These are phyloP conservation scores for Boletus patriciae DNA, from an alignment of 768 basidiomycete species.

Conservation along the genomic window DNA sequence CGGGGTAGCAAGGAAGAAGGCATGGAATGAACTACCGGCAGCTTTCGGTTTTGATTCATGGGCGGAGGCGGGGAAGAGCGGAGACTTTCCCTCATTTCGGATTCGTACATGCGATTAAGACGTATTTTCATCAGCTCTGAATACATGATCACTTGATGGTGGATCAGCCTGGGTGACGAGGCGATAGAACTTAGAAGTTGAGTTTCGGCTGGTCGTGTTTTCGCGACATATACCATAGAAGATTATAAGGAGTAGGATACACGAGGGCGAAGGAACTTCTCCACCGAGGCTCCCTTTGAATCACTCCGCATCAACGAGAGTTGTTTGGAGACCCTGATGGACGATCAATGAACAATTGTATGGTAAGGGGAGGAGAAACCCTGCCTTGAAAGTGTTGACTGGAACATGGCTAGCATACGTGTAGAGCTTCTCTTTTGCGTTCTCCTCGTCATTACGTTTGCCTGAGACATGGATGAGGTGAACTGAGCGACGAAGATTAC, in stretches of 20 bases:
- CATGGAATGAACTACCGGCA: neutral
- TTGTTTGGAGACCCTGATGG: slow-evolving; percentile 78
- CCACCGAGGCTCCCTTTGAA: neutral
- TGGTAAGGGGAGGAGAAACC: slow-evolving; percentile 23
- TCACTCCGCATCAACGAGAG: slow-evolving; percentile 79
- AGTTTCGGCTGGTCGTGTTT: slow-evolving; percentile 10
- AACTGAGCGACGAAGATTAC: neutral
- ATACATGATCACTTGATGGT: neutral
- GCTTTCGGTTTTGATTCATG: slow-evolving; percentile 11
- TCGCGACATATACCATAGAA: slow-evolving; percentile 30
- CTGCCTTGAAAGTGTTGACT: slow-evolving; percentile 81
- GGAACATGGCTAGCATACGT: slow-evolving; percentile 85
- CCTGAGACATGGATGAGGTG: slow-evolving; percentile 44
- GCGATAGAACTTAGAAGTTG: neutral
- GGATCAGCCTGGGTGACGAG: neutral
- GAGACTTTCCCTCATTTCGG: neutral
- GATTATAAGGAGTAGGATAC: slow-evolving; percentile 19
- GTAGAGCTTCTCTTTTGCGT: slow-evolving; percentile 96
- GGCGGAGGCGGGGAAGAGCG: neutral
- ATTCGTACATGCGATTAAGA: neutral
- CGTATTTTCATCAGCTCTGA: neutral
- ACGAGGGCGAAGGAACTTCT: slow-evolving; percentile 15
- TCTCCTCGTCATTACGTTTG: slow-evolving; percentile 98
- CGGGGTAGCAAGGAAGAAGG: neutral
- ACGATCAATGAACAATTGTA: slow-evolving; percentile 5